phyloP scores from a whole-genome alignment of 805 yeast genomes.

The Metschnikowia cerradonensis region DNA sequence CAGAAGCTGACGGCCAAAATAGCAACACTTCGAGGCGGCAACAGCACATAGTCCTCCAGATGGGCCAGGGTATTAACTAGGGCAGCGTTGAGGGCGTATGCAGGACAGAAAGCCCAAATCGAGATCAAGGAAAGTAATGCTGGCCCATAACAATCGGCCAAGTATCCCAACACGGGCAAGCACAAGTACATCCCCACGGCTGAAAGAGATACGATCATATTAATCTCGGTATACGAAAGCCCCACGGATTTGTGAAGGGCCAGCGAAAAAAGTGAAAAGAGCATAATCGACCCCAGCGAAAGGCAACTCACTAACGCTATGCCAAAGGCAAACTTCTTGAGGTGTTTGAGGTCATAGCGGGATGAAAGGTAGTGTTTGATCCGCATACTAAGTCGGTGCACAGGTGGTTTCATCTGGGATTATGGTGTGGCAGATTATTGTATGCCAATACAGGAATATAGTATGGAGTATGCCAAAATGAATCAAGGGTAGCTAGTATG shows the following conservation, averaged over 20 bases:
- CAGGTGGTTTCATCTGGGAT: slow-evolving; percentile 13
- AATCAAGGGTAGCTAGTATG: neutral
- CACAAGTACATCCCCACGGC: slow-evolving; percentile 82
- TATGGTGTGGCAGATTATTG: neutral
- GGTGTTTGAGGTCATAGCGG: slow-evolving; percentile 37
- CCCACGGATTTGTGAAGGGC: slow-evolving; percentile 57
- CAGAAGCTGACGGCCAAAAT: slow-evolving; percentile 47
- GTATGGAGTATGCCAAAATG: neutral
- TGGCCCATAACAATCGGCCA: slow-evolving; percentile 85
- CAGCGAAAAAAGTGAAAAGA: slow-evolving; percentile 77
- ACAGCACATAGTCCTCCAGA: neutral
- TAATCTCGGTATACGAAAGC: slow-evolving; percentile 60
- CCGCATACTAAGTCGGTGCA: slow-evolving; percentile 35
- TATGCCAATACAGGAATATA: neutral
- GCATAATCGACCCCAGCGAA: slow-evolving; percentile 75
- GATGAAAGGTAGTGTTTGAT: slow-evolving; percentile 41
- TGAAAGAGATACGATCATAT: slow-evolving; percentile 68
- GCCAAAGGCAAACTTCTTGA: slow-evolving; percentile 50
- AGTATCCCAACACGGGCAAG: slow-evolving; percentile 74
- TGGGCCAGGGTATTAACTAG: slow-evolving; percentile 16
- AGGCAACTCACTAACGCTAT: slow-evolving; percentile 63
- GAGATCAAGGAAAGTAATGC: slow-evolving; percentile 63
- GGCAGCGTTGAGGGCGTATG: slow-evolving; percentile 47
- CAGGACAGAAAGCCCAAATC: slow-evolving; percentile 59
- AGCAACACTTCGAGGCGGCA: slow-evolving; percentile 36